Percentiles rank a stretch among this genome's conserved stretches.
These are phyloP conservation scores for Paralagenidium karlingii DNA, from an alignment of 352 stramenopile genomes.

Conservation along the genomic window DNA sequence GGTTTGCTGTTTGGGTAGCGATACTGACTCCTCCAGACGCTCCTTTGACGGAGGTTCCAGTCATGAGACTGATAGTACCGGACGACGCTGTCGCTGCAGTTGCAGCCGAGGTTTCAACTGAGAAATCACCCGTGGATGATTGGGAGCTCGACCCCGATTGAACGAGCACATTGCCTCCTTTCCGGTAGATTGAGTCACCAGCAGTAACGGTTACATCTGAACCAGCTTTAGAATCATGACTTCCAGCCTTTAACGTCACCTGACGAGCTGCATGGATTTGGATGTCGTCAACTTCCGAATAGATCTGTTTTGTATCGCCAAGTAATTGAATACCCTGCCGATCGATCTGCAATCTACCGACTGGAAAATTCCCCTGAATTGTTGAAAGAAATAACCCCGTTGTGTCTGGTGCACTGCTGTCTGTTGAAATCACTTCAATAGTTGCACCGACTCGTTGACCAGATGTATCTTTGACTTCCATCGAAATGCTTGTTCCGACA, in stretches of 20 bases:
- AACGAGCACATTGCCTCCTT: conserved; percentile 23
- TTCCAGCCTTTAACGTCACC: conserved; percentile 14
- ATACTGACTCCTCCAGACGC: conserved; percentile 6
- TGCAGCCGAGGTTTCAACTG: conserved; percentile 9
- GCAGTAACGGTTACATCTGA: conserved; percentile 17
- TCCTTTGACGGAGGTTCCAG: conserved; percentile 3
- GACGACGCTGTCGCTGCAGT: conserved; percentile 6
- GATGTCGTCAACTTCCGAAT: conserved; percentile 27
- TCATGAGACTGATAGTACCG: conserved; percentile 10
- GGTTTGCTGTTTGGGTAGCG: conserved; percentile 1
- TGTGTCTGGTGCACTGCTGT: conserved; percentile 4
- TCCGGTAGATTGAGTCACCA: conserved; percentile 17
- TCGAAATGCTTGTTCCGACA: conserved; percentile 24
- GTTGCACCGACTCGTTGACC: conserved; percentile 11
- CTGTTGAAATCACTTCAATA: conserved; percentile 20
- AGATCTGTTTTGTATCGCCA: conserved; percentile 17
- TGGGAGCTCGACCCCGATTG: conserved; percentile 19
- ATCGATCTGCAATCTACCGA: conserved; percentile 20
- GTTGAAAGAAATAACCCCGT: conserved; percentile 29
- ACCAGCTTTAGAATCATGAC: conserved; percentile 21
- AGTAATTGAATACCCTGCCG: conserved; percentile 19
- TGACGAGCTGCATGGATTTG: conserved; percentile 16
- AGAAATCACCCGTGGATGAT: conserved; percentile 12
- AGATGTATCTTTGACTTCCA: conserved; percentile 15
- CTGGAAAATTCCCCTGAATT: conserved; percentile 8